Conservation (phyloP, 208 protist genomes). For the Acanthamoeba royreba region DNA sequence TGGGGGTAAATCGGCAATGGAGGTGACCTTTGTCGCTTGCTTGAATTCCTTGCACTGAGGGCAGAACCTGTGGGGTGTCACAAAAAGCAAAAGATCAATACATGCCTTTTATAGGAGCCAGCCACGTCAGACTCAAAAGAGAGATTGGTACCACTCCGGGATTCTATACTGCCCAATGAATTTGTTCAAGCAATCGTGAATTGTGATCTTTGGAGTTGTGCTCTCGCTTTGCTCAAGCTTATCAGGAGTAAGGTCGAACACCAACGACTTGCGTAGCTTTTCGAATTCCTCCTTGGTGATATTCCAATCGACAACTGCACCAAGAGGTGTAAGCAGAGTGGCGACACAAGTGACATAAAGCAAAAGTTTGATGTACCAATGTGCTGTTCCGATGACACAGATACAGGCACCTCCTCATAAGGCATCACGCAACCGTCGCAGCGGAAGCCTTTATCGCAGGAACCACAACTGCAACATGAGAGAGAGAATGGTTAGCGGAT, state of each 20-base stretch:
- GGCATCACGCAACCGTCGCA: slow-evolving; percentile 2
- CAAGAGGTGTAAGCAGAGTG: not conserved
- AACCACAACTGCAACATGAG: not conserved
- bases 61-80: not conserved
- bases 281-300: not conserved
- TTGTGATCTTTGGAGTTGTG: not conserved
- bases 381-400: not conserved
- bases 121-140: not conserved
- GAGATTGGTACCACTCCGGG: not conserved
- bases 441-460: not conserved
- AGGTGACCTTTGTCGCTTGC: not conserved
- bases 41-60: slow-evolving; percentile 25
- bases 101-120: not conserved
- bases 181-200: slow-evolving; percentile 11
- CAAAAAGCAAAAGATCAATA: not conserved
- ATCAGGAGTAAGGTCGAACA: not conserved
- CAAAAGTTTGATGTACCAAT: not conserved
- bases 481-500: not conserved
- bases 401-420: not conserved
- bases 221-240: not conserved
- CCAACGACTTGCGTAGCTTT: not conserved
- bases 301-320: not conserved
- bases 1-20: not conserved
- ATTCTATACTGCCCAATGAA: not conserved
- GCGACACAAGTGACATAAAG: no score